Conservation (phyloP, 2,329 filamentous ascomycete species). For the Pseudogymnoascus verrucosus region DNA sequence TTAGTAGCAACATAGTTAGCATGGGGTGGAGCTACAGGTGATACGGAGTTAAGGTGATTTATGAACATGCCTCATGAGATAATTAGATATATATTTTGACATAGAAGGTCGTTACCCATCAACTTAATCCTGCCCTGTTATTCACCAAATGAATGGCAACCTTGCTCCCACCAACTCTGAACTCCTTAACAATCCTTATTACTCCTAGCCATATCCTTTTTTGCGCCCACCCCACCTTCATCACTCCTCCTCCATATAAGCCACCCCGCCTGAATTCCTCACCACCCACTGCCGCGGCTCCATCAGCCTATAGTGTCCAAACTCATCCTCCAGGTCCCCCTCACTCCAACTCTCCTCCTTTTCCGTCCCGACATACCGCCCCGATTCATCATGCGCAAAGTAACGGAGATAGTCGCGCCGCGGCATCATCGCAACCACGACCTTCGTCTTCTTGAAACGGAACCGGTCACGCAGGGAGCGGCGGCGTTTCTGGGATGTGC, state of each 20-base stretch:
- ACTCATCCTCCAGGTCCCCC: slow-evolving; percentile 21
- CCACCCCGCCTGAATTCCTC: background rate
- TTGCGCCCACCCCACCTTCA: background rate
- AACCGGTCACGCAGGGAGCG: background rate
- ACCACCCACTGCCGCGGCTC: background rate
- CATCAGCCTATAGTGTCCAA: slow-evolving; percentile 12
- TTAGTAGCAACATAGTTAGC: background rate
- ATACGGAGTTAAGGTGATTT: background rate
- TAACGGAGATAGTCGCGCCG: slow-evolving; percentile 23
- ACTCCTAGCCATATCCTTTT: background rate
- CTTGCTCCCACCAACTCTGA: background rate
- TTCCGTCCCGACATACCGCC: slow-evolving; percentile 20
- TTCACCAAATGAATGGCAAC: background rate
- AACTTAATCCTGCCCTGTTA: background rate
- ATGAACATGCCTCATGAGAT: background rate
- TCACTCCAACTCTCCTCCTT: slow-evolving; percentile 14
- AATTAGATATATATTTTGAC: background rate
- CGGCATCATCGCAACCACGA: slow-evolving; percentile 24
- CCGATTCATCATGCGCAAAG: slow-evolving; percentile 24
- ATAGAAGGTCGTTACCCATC: background rate
- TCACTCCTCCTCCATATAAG: slow-evolving; percentile 4
- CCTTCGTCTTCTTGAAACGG: slow-evolving; percentile 16
- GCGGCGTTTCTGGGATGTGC: background rate
- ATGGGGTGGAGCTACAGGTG: background rate
- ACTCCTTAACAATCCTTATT: background rate